Conservation (phyloP, 2,329 filamentous ascomycete species). For the Colletotrichum tanaceti region DNA sequence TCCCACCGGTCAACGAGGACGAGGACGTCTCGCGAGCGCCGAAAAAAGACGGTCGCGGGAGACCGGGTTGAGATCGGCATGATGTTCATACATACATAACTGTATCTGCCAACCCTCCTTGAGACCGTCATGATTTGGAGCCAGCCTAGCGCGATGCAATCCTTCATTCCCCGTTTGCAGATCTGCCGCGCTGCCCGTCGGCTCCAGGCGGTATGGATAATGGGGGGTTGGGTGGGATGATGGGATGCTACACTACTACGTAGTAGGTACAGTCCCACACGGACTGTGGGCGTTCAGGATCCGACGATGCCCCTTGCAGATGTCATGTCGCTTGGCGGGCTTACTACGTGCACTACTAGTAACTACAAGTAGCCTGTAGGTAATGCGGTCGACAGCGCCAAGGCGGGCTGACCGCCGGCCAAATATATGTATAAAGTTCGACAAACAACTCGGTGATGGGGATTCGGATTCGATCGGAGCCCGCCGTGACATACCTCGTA, state of each 20-base stretch:
- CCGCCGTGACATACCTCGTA: neutral
- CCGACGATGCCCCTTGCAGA: constrained; percentile 4
- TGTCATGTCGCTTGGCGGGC: constrained; percentile 16
- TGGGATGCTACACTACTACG: no score
- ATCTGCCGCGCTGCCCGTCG: constrained; percentile 12
- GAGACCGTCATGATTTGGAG: neutral
- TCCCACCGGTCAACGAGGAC: no score
- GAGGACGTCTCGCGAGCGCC: no score
- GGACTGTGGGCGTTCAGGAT: constrained; percentile 8
- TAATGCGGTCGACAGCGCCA: neutral
- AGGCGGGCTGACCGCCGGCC: neutral
- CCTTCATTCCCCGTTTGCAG: neutral
- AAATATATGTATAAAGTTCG: no score
- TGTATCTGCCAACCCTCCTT: neutral
- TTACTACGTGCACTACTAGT: no score
- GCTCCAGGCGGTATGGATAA: no score
- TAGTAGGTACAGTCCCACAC: neutral
- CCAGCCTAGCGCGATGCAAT: neutral
- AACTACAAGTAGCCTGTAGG: no score
- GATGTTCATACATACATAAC: no score
- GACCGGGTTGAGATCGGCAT: no score
- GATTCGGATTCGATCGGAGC: neutral
- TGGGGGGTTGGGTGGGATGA: no score
- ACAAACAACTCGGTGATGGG: no score
- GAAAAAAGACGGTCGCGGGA: no score